Conservation (phyloP, 2,329 filamentous ascomycete genomes). For the Sclerotinia spermophila region DNA sequence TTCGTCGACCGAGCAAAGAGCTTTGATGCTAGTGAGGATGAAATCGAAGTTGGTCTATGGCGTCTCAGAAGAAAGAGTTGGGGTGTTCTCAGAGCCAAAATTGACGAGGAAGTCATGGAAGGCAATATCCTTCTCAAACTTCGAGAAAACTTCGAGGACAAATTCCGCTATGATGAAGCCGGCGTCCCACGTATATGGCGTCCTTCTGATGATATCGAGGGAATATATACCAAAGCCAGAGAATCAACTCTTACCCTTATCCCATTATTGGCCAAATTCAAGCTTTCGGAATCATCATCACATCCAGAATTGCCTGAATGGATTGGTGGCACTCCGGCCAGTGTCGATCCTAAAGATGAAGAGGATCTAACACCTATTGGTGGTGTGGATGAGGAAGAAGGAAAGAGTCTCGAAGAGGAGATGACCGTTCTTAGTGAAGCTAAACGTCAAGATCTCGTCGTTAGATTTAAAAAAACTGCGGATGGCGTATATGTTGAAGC, state of each 20-base stretch:
- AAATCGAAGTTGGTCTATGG: conserved; percentile 92
- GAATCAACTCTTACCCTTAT: conserved; percentile 91
- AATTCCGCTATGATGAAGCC: conserved; percentile 94
- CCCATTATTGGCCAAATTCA: conserved; percentile 82
- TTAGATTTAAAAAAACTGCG: conserved; percentile 96
- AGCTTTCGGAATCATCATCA: conserved; percentile 67
- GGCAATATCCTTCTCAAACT: conserved; percentile 94
- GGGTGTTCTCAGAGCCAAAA: conserved; percentile 82
- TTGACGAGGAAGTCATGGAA: conserved; percentile 98
- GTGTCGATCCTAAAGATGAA: conserved; percentile 77
- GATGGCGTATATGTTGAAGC: conserved; percentile 98
- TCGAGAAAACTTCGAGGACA: conserved; percentile 97
- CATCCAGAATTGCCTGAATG: conserved; percentile 81
- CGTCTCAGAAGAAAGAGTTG: conserved; percentile 89
- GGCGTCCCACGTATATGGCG: conserved; percentile 97
- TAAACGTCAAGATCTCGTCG: conserved; percentile 86
- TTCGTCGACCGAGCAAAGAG: conserved; percentile 88
- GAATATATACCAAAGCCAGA: conserved; percentile 84
- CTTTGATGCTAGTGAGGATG: conserved; percentile 87
- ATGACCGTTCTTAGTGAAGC: conserved; percentile 90
- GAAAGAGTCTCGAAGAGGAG: conserved; percentile 92
- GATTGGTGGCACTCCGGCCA: conserved; percentile 73
- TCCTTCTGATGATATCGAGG: conserved; percentile 94
- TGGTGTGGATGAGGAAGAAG: conserved; percentile 90
- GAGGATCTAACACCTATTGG: conserved; percentile 87